Evolutionary conservation across 2,329 filamentous ascomycete species (phyloP).

Genomic region (Cytospora chrysosperma): DNA sequence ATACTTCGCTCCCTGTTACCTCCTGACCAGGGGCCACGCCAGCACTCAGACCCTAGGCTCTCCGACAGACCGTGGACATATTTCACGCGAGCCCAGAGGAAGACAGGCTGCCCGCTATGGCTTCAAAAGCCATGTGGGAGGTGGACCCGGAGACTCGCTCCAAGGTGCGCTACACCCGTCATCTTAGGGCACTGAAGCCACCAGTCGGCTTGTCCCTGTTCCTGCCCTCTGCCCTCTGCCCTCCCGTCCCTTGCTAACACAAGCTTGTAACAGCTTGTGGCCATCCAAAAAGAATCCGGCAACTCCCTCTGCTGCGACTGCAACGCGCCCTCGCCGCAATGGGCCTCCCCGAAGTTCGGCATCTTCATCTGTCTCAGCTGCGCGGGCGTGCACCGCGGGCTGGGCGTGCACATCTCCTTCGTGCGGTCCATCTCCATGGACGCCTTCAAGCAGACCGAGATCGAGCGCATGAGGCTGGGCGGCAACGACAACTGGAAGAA

Average conservation of each 20-base stretch:
- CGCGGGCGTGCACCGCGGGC: slow-evolving; percentile 88
- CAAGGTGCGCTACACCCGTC: slow-evolving; percentile 59
- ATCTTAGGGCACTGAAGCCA: not conserved
- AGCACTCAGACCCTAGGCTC: not conserved
- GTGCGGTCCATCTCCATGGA: slow-evolving; percentile 98
- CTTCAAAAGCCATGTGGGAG: slow-evolving; percentile 90
- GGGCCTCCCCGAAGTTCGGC: slow-evolving; percentile 95
- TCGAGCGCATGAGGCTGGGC: slow-evolving; percentile 88
- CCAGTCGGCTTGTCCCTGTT: slow-evolving; percentile 4
- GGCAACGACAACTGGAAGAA: slow-evolving; percentile 85
- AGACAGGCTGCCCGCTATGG: slow-evolving; percentile 42
- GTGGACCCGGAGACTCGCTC: slow-evolving; percentile 95
- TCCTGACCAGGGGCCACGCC: slow-evolving; percentile 20
- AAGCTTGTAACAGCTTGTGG: slow-evolving; percentile 63
- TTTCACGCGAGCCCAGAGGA: slow-evolving; percentile 2
- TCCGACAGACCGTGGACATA: not conserved
- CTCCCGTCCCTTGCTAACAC: slow-evolving; percentile 9
- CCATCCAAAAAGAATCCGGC: slow-evolving; percentile 84
- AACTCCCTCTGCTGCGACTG: slow-evolving; percentile 96
- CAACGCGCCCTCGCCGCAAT: slow-evolving; percentile 93
- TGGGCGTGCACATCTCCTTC: slow-evolving; percentile 98
- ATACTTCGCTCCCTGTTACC: slow-evolving; percentile 7
- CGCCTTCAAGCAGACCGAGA: slow-evolving; percentile 90
- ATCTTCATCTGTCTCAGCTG: slow-evolving; percentile 98
- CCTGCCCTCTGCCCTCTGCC: not conserved